These are phyloP conservation scores for Cucurbita moschata DNA, from an alignment of 306 rosid species.

Conservation along the genomic window DNA sequence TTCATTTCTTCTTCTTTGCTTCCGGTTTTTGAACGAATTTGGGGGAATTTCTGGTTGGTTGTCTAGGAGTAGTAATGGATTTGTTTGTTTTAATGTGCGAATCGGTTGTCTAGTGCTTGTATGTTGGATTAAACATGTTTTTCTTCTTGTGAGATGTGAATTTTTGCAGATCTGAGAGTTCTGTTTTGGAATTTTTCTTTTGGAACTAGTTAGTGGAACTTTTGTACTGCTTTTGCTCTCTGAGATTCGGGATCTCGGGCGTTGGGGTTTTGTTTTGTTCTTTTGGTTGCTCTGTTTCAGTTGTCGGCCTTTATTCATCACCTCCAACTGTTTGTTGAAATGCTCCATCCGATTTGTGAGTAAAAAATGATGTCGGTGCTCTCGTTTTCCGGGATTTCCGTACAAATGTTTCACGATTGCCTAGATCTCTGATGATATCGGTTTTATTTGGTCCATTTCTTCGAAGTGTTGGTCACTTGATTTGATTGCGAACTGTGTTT, in stretches of 20 bases:
- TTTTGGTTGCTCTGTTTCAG: neutral
- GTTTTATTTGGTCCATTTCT: neutral
- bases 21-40: neutral
- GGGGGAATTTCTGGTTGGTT: neutral
- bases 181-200: neutral
- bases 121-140: neutral
- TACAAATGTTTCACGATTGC: neutral
- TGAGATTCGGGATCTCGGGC: neutral
- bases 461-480: neutral
- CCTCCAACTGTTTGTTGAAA: neutral
- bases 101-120: neutral
- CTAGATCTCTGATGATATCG: neutral
- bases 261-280: neutral
- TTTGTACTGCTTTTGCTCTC: neutral
- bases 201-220: neutral
- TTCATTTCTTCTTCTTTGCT: neutral
- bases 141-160: neutral
- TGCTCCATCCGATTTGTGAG: neutral
- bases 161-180: conserved; percentile 25
- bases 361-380: neutral
- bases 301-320: neutral
- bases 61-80: neutral
- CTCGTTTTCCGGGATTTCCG: neutral
- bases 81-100: neutral
- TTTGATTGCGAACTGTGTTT: neutral